A percentile compares a stretch with the other conserved stretches of the same genome.
Conservation (phyloP, 2,329 filamentous ascomycete species). For the Trichoderma semiorbis region DNA sequence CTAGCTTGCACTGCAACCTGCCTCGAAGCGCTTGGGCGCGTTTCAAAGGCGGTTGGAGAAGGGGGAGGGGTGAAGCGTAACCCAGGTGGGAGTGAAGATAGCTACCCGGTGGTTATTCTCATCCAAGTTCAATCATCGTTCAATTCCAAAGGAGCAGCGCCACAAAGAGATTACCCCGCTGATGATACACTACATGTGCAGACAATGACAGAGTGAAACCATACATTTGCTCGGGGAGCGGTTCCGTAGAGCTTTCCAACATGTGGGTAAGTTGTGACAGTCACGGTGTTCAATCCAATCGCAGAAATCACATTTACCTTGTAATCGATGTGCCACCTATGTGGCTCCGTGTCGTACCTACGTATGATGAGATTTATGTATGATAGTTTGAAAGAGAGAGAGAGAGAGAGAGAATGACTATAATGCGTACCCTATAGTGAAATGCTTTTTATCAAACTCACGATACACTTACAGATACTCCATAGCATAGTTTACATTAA, state of each 20-base stretch:
- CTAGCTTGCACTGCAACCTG: neutral
- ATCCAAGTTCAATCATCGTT: neutral
- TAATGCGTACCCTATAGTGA: neutral
- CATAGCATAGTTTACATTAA: neutral
- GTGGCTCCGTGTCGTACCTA: neutral
- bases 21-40: neutral
- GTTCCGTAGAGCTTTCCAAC: neutral
- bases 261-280: neutral
- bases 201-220: too few relatives aligned
- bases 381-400: neutral
- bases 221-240: too few relatives aligned
- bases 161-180: too few relatives aligned
- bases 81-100: neutral
- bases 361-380: neutral
- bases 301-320: neutral
- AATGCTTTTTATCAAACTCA: neutral
- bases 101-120: neutral
- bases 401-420: neutral
- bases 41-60: neutral
- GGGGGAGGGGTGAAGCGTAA: neutral
- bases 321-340: neutral
- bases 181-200: too few relatives aligned
- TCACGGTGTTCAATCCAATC: neutral
- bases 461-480: neutral
- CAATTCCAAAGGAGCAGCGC: too few relatives aligned